Evolutionary conservation across 805 yeast species (phyloP), one percentile per base, ranked within the genome.

Genomic region (Debaryomyces tyrocola): DNA sequence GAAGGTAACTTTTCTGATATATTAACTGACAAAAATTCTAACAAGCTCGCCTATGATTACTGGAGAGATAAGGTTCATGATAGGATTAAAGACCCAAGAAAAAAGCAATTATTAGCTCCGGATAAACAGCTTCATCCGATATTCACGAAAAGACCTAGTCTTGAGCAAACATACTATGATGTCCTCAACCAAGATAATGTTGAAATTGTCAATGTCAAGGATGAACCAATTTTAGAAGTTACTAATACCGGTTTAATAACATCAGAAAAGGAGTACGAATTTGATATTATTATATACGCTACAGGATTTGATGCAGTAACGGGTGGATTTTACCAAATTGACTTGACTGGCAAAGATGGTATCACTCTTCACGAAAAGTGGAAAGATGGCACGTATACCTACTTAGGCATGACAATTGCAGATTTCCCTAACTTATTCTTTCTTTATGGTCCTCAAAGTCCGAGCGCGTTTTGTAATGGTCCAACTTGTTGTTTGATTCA

Each of bases 371-470:
- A 27, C 20, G 64, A 59, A 10, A 40, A 52, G 20, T 59, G 65
- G 65, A 51, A 53, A 27, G 43, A 49, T 33, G 60, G 56, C 20
- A 52, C 60, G 6, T 36, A 40, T 33, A 55, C 27, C 63, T 59
- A 56, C 45, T 50, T 63, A 20, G 66, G 67, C 6, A 33, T 57
- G 27, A 29, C 60, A 3, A 44, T 55, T 31, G 33, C 45, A 28
- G 64, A 58, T 9, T 61, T 50, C 7, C 66, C 68, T 18, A 64
- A 63, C 49, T 43, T 63, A 58, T 63, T 57, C 45, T 57, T 50
- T 46, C 43, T 58, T 15, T 64, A 63, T 44, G 68, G 68, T 8
- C 67, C 67, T 8, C 63, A 59, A 31, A 62, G 56, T 2, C 67
- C 69, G 11, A 61, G 65, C 27, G 57, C 62, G 5, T 59, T 63